Evolutionary conservation across 225 moss, liverwort and hornwort species (phyloP).

Genomic region (Physcomitrium patens): DNA sequence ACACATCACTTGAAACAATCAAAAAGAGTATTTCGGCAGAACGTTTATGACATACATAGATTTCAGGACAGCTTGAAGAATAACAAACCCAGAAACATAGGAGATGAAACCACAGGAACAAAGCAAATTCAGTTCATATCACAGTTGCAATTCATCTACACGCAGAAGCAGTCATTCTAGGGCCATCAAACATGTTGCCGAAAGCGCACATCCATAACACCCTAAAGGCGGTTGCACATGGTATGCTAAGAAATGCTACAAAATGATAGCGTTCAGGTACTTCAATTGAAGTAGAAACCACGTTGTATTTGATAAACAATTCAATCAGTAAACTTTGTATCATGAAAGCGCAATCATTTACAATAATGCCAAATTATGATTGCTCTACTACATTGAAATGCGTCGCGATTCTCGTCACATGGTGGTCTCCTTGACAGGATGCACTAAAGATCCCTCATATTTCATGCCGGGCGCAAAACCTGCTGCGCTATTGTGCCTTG

Average conservation of each 20-base stretch:
- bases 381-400: constrained; percentile 28
- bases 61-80: no score
- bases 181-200: not conserved
- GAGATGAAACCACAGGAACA: not conserved
- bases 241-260: not conserved
- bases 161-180: constrained; percentile 1
- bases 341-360: constrained; percentile 7
- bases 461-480: constrained; percentile 14
- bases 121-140: constrained; percentile 6
- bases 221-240: not conserved
- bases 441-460: constrained; percentile 28
- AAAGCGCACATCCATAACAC: constrained; percentile 5
- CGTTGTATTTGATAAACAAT: constrained; percentile 20
- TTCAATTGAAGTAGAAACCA: constrained; percentile 24
- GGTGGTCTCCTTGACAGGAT: constrained; percentile 28
- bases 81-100: not conserved
- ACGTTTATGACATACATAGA: no score
- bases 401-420: constrained; percentile 12
- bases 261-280: not conserved
- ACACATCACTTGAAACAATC: no score
- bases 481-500: constrained; percentile 41
- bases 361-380: constrained; percentile 33
- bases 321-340: constrained; percentile 20
- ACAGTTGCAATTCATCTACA: not conserved
- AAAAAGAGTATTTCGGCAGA: no score